Evolutionary conservation across 768 basidiomycete species (phyloP).

Genomic region (Heimioporus sp.): DNA sequence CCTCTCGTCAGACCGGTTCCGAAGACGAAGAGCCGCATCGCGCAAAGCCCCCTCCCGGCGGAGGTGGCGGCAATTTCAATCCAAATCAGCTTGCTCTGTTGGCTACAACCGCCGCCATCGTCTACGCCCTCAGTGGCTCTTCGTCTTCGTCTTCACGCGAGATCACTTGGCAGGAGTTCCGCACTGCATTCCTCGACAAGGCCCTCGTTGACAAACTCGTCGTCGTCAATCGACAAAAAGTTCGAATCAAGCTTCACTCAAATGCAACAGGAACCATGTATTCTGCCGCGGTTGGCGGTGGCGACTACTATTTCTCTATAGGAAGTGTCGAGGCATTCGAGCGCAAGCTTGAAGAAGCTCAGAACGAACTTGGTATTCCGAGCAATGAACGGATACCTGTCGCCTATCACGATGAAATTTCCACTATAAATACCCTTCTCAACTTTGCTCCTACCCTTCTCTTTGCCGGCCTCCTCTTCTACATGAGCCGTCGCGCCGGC

Average conservation of each 20-base stretch:
- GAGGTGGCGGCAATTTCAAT: conserved; percentile 50
- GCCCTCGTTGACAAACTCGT: conserved; percentile 92
- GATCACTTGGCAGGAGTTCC: conserved; percentile 99
- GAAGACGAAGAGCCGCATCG: conserved; percentile 33
- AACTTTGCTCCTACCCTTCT: conserved; percentile 95
- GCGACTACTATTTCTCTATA: conserved; percentile 92
- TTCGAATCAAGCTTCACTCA: conserved; percentile 90
- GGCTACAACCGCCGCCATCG: conserved; percentile 57
- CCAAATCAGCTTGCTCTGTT: conserved; percentile 57
- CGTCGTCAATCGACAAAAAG: conserved; percentile 87
- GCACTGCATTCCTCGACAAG: conserved; percentile 94
- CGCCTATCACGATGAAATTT: conserved; percentile 94
- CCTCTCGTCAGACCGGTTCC: conserved; percentile 27
- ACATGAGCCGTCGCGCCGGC: conserved; percentile 73
- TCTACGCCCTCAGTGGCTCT: conserved; percentile 56
- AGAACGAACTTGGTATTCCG: conserved; percentile 89
- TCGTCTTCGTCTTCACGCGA: conserved; percentile 63
- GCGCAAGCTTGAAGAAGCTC: conserved; percentile 90
- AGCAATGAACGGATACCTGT: conserved; percentile 93
- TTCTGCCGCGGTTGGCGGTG: conserved; percentile 50
- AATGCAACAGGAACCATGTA: conserved; percentile 83
- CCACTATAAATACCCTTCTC: conserved; percentile 74
- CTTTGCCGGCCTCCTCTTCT: conserved; percentile 86
- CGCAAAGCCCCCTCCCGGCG: conserved; percentile 46
- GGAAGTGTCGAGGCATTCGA: conserved; percentile 98